Percentiles rank a stretch among this genome's conserved stretches.
Evolutionary conservation across 306 rosid species (phyloP).

Genomic region (Prunus dulcis): DNA sequence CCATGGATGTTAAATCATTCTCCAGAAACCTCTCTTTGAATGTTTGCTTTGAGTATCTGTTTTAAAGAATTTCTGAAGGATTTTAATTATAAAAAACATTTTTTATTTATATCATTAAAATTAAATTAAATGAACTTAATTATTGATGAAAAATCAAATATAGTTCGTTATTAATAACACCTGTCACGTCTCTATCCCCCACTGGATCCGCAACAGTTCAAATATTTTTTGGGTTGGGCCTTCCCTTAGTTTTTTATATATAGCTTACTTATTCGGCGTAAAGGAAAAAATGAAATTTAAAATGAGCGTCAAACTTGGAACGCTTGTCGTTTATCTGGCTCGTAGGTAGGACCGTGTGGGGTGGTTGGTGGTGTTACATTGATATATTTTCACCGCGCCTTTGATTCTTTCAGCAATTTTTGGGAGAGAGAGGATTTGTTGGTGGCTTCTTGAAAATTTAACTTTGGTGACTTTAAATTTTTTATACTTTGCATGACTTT

Average conservation of each 20-base stretch:
- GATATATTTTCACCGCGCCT: not conserved
- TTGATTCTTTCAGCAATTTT: not conserved
- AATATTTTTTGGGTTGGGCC: no score
- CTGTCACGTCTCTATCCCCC: no score
- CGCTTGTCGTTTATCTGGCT: not conserved
- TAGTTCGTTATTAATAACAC: no score
- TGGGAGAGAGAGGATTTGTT: not conserved
- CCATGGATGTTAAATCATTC: no score
- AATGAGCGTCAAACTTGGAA: not conserved
- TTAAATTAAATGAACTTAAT: no score
- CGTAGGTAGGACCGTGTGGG: no score
- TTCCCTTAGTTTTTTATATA: no score
- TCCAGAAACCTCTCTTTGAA: no score
- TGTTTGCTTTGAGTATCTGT: not conserved
- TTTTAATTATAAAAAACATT: no score
- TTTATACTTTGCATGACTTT: not conserved
- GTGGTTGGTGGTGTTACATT: not conserved
- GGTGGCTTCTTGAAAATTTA: not conserved
- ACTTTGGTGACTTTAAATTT: conserved; percentile 3
- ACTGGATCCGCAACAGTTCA: no score
- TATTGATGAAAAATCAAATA: no score
- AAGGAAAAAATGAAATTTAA: not conserved
- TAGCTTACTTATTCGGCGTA: not conserved
- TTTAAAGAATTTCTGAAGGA: not conserved
- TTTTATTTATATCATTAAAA: no score